Conservation (phyloP, 257 asterid genomes). For the Primulina tabacum region DNA sequence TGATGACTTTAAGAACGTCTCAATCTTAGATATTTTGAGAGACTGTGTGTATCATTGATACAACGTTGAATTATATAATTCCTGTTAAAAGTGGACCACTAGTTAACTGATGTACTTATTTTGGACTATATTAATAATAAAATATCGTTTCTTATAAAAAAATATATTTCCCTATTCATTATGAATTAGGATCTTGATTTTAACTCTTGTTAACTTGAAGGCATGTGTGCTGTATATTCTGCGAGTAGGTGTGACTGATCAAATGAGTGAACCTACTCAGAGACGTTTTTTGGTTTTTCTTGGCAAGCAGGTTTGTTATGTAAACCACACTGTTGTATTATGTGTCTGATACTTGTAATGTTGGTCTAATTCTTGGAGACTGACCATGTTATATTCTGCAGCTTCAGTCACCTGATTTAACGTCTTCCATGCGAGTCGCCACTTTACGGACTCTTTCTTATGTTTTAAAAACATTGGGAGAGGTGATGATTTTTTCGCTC, state of each 20-base stretch:
- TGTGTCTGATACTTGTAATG: slow-evolving; percentile 15
- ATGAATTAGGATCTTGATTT: slow-evolving; percentile 31
- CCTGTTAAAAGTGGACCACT: too few species aligned
- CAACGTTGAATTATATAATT: too few species aligned
- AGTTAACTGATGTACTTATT: too few species aligned
- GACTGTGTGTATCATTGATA: too few species aligned
- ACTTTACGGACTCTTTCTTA: slow-evolving; percentile 76
- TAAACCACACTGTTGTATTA: slow-evolving; percentile 24
- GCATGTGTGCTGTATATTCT: slow-evolving; percentile 90
- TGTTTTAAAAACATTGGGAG: slow-evolving; percentile 85
- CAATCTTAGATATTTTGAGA: too few species aligned
- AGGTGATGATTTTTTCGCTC: slow-evolving; percentile 54
- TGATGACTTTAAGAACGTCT: too few species aligned
- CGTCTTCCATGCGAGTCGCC: slow-evolving; percentile 89
- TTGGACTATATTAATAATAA: too few species aligned
- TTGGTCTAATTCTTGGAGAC: slow-evolving; percentile 23
- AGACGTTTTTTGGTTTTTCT: slow-evolving; percentile 80
- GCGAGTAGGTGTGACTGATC: slow-evolving; percentile 92
- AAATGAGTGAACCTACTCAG: slow-evolving; percentile 95
- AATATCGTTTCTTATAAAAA: too few species aligned
- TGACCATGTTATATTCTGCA: slow-evolving; percentile 42
- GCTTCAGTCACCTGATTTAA: slow-evolving; percentile 80
- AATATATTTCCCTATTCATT: too few species aligned
- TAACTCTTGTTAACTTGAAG: slow-evolving; percentile 56
- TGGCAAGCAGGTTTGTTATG: slow-evolving; percentile 76